Conservation (phyloP, 2,329 filamentous ascomycete species). For the Aspergillus sp. region DNA sequence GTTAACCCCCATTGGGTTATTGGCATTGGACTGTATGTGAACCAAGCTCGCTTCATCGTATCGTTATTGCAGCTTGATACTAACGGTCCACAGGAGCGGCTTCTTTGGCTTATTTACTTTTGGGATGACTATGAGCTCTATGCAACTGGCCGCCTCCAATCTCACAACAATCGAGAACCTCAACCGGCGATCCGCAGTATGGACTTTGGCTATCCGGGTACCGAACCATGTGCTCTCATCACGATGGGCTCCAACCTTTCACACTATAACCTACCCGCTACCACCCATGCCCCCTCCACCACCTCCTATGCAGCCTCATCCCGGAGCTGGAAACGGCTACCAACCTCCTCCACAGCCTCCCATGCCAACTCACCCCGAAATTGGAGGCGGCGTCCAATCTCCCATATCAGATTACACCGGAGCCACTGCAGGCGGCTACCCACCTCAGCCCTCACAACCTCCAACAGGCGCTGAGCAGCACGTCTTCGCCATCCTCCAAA, state of each 20-base stretch:
- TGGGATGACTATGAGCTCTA: slow-evolving; percentile 72
- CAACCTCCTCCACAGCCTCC: slow-evolving; percentile 8
- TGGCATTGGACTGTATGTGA: slow-evolving; percentile 60
- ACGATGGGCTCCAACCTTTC: slow-evolving; percentile 34
- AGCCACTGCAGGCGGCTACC: slow-evolving; percentile 1
- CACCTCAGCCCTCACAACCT: slow-evolving; percentile 5
- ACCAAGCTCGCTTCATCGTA: background rate
- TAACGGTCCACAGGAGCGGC: slow-evolving; percentile 44
- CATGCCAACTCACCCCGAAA: slow-evolving; percentile 5
- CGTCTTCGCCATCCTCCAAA: slow-evolving; percentile 77
- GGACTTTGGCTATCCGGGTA: slow-evolving; percentile 73
- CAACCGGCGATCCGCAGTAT: slow-evolving; percentile 59
- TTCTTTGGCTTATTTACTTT: slow-evolving; percentile 80
- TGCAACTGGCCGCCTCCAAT: slow-evolving; percentile 70
- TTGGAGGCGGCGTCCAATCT: slow-evolving; percentile 16
- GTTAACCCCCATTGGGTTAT: slow-evolving; percentile 65
- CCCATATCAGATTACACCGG: background rate
- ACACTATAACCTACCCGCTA: slow-evolving; percentile 43
- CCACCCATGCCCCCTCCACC: slow-evolving; percentile 22
- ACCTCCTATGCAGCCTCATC: background rate
- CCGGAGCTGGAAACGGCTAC: slow-evolving; percentile 17
- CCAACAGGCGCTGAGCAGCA: slow-evolving; percentile 50
- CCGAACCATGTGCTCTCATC: slow-evolving; percentile 49
- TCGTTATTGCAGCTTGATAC: slow-evolving; percentile 1
- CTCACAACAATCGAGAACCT: slow-evolving; percentile 83